Evolutionary conservation across 108 stramenopile genomes (phyloP), one percentile per base, ranked within the genome.

Genomic region (Aurantiochytrium sp.): DNA sequence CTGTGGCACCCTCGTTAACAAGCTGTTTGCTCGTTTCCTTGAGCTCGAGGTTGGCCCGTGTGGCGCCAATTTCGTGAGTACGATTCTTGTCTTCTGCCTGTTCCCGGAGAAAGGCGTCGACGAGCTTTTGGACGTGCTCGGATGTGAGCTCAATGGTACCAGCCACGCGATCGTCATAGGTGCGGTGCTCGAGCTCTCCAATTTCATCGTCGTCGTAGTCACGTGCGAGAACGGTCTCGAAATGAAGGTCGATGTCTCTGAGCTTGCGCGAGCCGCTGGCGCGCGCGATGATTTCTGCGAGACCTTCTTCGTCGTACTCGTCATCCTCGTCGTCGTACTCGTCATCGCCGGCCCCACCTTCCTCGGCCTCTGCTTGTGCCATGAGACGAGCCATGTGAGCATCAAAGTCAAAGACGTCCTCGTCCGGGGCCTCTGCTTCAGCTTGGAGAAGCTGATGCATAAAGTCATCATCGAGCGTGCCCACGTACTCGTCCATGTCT

Each of bases 311-410:
- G 49, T 83, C 76, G 76, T n/a, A 21, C 55, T 57, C 55, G 18
- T 83, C 76, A 42, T 60, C 58, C 43, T 43, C 58, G 45, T 88
- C 87, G 43, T 5, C 35, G 10, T 88, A 58, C 21, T 73, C 88
- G n/a, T 51, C 60, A 44, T 89, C 72, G n/a, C 35, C 73, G 28
- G 29, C 28, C 28, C n/a, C 23, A n/a, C 72, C 72, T 5, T 88
- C 87, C 72, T 89, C 89, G 2, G 76, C 72, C 29, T 51, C 89
- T 0, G 89, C 89, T 43, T 89, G 57, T 8, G 89, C 89, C 89
- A 89, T 89, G 29, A 89, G 73, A 4, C 60, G 71, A 5, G 87
- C 87, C 29, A 72, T 73, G 89, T 89, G 89, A 8, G 89, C 89
- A 5, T 89, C 89, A 44, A 89, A 60, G 49, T 60, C 89, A 42